These are phyloP conservation scores for Goffeauzyma gilvescens DNA, from an alignment of 768 basidiomycete genomes.

Conservation along the genomic window DNA sequence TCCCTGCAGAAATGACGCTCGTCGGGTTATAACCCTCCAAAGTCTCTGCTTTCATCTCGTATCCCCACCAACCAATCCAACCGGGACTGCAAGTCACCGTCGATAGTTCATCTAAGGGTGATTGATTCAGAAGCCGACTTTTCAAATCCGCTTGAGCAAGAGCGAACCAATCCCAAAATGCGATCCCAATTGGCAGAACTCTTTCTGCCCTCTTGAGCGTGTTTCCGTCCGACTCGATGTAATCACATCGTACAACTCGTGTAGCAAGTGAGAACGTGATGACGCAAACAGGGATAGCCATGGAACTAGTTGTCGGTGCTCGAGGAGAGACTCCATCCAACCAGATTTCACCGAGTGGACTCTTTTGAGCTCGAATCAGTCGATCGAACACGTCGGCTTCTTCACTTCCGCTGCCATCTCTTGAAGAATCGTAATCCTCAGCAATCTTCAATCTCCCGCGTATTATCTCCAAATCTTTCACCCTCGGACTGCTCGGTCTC, in stretches of 20 bases:
- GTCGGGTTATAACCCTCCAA: conserved; percentile 19
- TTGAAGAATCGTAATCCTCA: too few species aligned
- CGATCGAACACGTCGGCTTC: conserved; percentile 20
- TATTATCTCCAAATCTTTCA: too few species aligned
- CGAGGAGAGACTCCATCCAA: conserved; percentile 24
- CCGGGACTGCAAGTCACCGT: conserved; percentile 31
- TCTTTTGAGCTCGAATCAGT: conserved; percentile 3
- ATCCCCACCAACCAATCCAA: conserved; percentile 33
- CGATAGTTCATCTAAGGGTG: too few species aligned
- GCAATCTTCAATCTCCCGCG: too few species aligned
- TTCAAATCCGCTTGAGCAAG: conserved; percentile 8
- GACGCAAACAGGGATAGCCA: conserved; percentile 22
- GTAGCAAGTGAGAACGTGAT: conserved; percentile 22
- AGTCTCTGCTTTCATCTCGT: conserved; percentile 33
- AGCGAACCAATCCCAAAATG: conserved; percentile 29
- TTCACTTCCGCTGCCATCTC: conserved; percentile 11
- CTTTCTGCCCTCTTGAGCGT: not conserved
- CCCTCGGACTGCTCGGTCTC: too few species aligned
- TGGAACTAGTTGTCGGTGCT: conserved; percentile 22
- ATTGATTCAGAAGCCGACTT: not conserved
- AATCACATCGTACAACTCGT: conserved; percentile 15
- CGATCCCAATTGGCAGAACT: not conserved
- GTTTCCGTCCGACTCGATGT: not conserved
- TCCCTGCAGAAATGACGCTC: conserved; percentile 8
- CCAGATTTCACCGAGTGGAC: conserved; percentile 26